Percentiles rank a stretch among this genome's conserved stretches.
phyloP scores from a whole-genome alignment of 2,329 filamentous ascomycete genomes.

The Penicillium sp. region DNA sequence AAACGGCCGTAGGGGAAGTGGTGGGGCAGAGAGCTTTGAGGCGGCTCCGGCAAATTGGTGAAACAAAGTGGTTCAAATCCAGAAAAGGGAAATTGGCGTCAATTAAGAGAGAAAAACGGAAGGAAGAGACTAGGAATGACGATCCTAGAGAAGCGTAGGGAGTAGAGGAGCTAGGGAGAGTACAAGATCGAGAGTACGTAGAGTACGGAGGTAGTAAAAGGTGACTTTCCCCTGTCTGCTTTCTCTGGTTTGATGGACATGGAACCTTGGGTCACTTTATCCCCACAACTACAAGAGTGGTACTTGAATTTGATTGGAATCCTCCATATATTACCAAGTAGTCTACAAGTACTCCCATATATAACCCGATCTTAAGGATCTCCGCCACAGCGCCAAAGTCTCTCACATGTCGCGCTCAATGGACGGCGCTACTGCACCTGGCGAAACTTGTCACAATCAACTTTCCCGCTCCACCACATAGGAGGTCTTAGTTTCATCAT shows the following conservation, averaged over 20 bases:
- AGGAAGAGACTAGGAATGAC: neutral
- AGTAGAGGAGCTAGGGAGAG: neutral
- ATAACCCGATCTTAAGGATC: neutral
- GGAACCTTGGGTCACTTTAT: constrained; percentile 11
- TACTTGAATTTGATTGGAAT: neutral
- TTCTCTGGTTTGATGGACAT: constrained; percentile 9
- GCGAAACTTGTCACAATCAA: constrained; percentile 25
- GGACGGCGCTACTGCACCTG: constrained; percentile 18
- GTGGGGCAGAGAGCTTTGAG: constrained; percentile 10
- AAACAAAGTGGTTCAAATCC: neutral
- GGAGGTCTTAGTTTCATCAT: constrained; percentile 1
- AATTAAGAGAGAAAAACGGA: neutral
- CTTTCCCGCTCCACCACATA: constrained; percentile 7
- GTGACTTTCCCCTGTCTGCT: neutral
- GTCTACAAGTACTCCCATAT: neutral
- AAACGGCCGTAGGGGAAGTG: constrained; percentile 5
- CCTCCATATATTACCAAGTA: neutral
- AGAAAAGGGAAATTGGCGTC: neutral
- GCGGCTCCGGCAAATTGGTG: constrained; percentile 4
- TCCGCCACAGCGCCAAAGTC: constrained; percentile 23
- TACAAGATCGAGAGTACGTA: neutral
- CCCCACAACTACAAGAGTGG: constrained; percentile 1
- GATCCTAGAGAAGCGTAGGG: neutral
- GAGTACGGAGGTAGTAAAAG: no score
- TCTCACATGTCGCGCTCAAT: constrained; percentile 1